Evolutionary conservation across 148 eudicot species (phyloP), one percentile per base, ranked within the genome.

Genomic region (Drosera capensis): DNA sequence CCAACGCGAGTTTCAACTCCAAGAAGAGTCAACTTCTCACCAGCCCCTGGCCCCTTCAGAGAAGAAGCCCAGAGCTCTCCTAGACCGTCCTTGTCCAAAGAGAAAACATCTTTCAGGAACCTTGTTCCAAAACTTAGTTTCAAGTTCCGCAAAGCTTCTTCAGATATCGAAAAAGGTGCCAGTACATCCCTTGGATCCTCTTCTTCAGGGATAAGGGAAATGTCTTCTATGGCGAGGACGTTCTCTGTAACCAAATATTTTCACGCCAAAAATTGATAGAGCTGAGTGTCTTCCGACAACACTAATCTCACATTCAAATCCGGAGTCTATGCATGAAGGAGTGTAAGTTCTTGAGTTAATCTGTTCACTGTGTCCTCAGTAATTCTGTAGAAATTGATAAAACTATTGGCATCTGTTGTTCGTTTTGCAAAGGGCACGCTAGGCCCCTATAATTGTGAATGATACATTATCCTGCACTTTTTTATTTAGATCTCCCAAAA

Each of bases 231-330:
- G 48, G 15, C 62, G 1, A 66, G 92, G 68, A 63, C 86, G 13
- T 71, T 73, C 25, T 80, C 97, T 45, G 52, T 83, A 31, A 23
- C 79, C 4, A 75, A 67, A 50, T 40, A n/a, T 84, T 29, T 90
- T 90, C 49, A 57, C 66, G 17, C 54, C 72, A 30, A 85, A 52
- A 71, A 68, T 64, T 47, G 76, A 72, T 11, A 62, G 68, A 53
- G 65, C 88, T 20, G 71, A 80, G 40, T 92, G 95, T 30, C 58
- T 92, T 46, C 99, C 99, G 41, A 78, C 40, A 21, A 73, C 82
- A 18, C 88, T 82, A 8, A 70, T 75, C 56, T 52, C 66, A 51
- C 99, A 92, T 65, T 92, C 99, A 14, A 92, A 85, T 64, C 95
- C 86, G 0, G 88, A 81, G 48, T 85, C 99, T 20, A 64, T 62